A percentile compares a stretch with the other conserved stretches of the same genome.
Conservation (phyloP, 257 asterid genomes). For the Solanum boliviense region DNA sequence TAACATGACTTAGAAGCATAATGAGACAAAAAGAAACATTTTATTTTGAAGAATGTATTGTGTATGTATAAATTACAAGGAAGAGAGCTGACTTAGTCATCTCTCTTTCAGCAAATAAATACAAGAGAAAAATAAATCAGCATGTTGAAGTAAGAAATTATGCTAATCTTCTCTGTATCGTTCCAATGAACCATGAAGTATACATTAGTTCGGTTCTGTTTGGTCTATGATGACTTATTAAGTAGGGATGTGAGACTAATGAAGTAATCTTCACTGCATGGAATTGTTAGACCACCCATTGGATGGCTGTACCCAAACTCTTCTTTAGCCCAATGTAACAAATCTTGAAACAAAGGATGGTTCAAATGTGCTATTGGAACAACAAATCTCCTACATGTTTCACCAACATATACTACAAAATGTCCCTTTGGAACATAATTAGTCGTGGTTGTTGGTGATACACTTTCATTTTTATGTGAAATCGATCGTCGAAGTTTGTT, state of each 20-base stretch:
- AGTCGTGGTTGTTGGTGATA: neutral
- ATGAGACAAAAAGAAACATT: neutral
- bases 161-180: neutral
- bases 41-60: neutral
- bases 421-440: conserved; percentile 4
- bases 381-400: neutral
- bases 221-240: neutral
- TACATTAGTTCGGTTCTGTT: neutral
- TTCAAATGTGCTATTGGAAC: conserved; percentile 5
- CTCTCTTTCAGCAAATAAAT: neutral
- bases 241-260: conserved; percentile 1
- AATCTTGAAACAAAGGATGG: conserved; percentile 5
- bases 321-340: conserved; percentile 3
- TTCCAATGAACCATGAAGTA: neutral
- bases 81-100: neutral
- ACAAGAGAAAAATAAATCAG: neutral
- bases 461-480: conserved; percentile 24
- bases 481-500: conserved; percentile 24
- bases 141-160: neutral
- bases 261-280: conserved; percentile 2
- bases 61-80: neutral
- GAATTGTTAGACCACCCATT: conserved; percentile 10
- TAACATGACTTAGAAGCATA: neutral
- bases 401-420: conserved; percentile 5
- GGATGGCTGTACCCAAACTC: conserved; percentile 10